Conservation (phyloP, 371 early-diverging fungal genomes). For the Mortierella sp. region DNA sequence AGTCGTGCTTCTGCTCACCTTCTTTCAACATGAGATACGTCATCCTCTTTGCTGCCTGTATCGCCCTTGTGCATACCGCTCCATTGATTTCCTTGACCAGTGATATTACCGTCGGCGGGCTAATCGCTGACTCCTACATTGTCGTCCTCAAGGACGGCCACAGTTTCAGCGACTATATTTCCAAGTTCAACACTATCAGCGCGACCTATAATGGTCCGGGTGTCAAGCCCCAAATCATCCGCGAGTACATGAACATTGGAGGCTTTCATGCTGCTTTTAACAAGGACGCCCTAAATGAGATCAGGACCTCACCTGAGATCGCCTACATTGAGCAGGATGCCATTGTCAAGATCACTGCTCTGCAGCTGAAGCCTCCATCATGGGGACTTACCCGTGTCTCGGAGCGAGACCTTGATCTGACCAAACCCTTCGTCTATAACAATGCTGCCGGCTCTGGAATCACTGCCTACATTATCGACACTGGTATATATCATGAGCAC, state of each 20-base stretch:
- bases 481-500: constrained; percentile 59
- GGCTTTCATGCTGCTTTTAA: background rate
- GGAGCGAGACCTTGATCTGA: constrained; percentile 51
- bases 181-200: background rate
- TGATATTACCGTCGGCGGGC: too few species aligned
- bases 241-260: background rate
- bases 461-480: constrained; percentile 61
- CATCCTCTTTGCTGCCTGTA: too few species aligned
- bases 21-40: too few species aligned
- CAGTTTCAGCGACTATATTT: background rate
- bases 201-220: background rate
- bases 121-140: background rate
- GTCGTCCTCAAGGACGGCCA: background rate
- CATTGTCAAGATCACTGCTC: constrained; percentile 8
- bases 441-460: constrained; percentile 56
- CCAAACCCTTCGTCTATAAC: constrained; percentile 26
- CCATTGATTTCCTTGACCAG: too few species aligned
- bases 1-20: too few species aligned
- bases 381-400: constrained; percentile 67
- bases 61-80: too few species aligned
- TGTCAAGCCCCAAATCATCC: background rate
- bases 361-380: constrained; percentile 21
- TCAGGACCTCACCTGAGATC: constrained; percentile 20
- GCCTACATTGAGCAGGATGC: constrained; percentile 33
- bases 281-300: constrained; percentile 1